Conservation (phyloP, 2,329 filamentous ascomycete species). For the Bipolaris oryzae region DNA sequence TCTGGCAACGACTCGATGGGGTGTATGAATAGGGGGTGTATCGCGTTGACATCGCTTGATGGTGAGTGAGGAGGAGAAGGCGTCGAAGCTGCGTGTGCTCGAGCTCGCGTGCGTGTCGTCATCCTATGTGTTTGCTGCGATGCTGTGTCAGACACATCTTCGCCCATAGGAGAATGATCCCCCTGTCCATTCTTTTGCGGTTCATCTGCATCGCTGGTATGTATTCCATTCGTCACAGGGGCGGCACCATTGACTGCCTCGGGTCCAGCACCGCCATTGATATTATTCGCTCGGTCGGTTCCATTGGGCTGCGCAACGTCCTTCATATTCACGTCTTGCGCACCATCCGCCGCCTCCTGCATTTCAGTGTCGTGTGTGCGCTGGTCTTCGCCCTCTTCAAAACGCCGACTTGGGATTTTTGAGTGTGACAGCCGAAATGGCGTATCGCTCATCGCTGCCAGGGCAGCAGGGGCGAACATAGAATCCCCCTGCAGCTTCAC, state of each 20-base stretch:
- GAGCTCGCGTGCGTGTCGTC: slow-evolving; percentile 61
- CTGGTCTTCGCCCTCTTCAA: slow-evolving; percentile 17
- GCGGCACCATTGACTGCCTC: slow-evolving; percentile 26
- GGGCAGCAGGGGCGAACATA: slow-evolving; percentile 65
- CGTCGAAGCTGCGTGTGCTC: slow-evolving; percentile 54
- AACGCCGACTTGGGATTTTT: slow-evolving; percentile 16
- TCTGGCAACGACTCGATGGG: slow-evolving; percentile 68
- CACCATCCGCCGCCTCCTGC: slow-evolving; percentile 19
- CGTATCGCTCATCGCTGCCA: slow-evolving; percentile 54
- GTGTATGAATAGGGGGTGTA: slow-evolving; percentile 77
- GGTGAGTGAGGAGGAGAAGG: slow-evolving; percentile 54
- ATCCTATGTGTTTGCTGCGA: slow-evolving; percentile 58
- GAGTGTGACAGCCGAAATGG: slow-evolving; percentile 27
- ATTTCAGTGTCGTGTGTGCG: slow-evolving; percentile 17
- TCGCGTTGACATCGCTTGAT: slow-evolving; percentile 58
- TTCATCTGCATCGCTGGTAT: slow-evolving; percentile 19
- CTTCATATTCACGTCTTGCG: slow-evolving; percentile 39
- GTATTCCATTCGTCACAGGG: slow-evolving; percentile 31
- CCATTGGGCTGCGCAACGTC: slow-evolving; percentile 31
- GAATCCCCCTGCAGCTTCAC: slow-evolving; percentile 77
- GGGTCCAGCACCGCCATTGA: slow-evolving; percentile 16
- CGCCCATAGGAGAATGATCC: slow-evolving; percentile 28
- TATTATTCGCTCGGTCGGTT: slow-evolving; percentile 9
- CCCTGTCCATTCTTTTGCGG: slow-evolving; percentile 33
- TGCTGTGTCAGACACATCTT: slow-evolving; percentile 52